Conservation (phyloP, 2,329 filamentous ascomycete genomes). For the Metarhizium robertsii region DNA sequence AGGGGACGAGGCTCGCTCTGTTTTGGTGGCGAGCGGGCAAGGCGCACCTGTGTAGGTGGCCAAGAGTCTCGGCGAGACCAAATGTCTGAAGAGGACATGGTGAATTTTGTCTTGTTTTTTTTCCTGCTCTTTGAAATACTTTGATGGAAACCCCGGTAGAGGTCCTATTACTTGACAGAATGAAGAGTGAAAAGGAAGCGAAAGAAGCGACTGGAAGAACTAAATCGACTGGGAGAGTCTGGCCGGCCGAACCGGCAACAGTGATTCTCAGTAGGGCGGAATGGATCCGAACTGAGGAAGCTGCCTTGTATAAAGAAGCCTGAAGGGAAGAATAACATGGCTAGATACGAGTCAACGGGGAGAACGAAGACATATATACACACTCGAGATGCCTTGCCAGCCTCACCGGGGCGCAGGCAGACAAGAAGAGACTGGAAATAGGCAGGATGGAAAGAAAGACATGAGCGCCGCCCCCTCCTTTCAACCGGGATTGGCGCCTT, state of each 20-base stretch:
- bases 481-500: background rate
- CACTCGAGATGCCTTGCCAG: background rate
- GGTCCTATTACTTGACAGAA: too few species aligned
- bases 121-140: background rate
- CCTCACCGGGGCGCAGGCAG: background rate
- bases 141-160: too few species aligned
- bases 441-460: background rate
- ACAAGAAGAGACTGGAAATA: background rate
- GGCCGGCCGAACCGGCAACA: slow-evolving; percentile 4
- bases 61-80: slow-evolving; percentile 36
- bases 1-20: slow-evolving; percentile 27
- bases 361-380: slow-evolving; percentile 1
- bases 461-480: background rate
- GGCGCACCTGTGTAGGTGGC: slow-evolving; percentile 41
- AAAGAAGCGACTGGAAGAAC: slow-evolving; percentile 1
- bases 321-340: background rate
- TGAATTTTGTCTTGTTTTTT: slow-evolving; percentile 1
- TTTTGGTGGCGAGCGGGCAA: slow-evolving; percentile 28
- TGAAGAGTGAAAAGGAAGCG: background rate
- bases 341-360: background rate
- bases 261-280: slow-evolving; percentile 1
- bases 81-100: slow-evolving; percentile 26
- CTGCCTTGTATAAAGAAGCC: background rate
- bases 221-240: background rate
- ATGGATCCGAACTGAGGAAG: slow-evolving; percentile 1